phyloP scores from a whole-genome alignment of 108 stramenopile genomes.

The Asterionellopsis glacialis region DNA sequence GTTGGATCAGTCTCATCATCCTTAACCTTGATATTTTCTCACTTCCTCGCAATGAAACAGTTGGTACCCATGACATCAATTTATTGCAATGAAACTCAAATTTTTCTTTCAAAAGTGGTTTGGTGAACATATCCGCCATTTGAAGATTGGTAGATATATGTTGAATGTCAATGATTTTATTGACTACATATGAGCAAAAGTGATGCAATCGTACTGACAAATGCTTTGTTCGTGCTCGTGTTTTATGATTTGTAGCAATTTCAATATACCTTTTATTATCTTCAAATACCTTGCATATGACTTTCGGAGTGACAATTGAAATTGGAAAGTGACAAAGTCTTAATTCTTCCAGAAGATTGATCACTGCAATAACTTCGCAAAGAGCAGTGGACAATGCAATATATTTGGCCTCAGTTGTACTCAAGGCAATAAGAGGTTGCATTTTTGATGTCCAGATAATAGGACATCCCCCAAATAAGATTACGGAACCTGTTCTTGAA shows the following conservation, averaged over 20 bases:
- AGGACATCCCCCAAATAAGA: conserved; percentile 20
- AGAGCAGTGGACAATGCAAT: conserved; percentile 12
- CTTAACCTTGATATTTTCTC: too few relatives aligned
- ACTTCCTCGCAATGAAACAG: too few relatives aligned
- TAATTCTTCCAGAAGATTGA: conserved; percentile 26
- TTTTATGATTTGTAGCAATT: conserved; percentile 6
- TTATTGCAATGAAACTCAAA: conserved; percentile 14
- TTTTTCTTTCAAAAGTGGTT: conserved; percentile 13
- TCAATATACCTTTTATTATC: too few relatives aligned
- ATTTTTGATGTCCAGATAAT: too few relatives aligned
- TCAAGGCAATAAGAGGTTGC: too few relatives aligned
- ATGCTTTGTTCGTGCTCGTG: conserved; percentile 24
- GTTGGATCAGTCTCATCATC: too few relatives aligned
- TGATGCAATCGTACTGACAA: conserved; percentile 20
- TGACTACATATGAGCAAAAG: conserved; percentile 11
- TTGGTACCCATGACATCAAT: conserved; percentile 32
- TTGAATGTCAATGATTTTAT: neutral
- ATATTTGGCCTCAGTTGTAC: too few relatives aligned
- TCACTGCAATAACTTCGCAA: conserved; percentile 24
- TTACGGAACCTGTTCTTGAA: conserved; percentile 24
- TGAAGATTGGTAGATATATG: conserved; percentile 16
- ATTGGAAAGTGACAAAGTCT: too few relatives aligned
- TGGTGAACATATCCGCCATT: conserved; percentile 38
- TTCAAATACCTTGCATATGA: conserved; percentile 31
- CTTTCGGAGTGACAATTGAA: neutral